Percentiles rank a stretch among this genome's conserved stretches.
Conservation (phyloP, 2,329 filamentous ascomycete genomes). For the Pseudogymnoascus sp. region DNA sequence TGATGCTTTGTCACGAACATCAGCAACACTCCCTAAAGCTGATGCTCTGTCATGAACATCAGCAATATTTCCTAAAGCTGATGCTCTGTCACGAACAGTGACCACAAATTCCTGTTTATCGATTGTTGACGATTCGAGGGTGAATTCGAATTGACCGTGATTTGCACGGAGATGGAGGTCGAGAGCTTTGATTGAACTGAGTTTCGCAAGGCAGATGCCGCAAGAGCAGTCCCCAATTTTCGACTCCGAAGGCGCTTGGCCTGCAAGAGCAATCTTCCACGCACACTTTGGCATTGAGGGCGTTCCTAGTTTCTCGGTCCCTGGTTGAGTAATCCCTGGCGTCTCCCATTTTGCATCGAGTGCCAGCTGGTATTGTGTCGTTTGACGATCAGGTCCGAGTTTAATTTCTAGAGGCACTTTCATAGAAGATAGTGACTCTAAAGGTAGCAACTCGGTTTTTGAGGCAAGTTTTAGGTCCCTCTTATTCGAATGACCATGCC, state of each 20-base stretch:
- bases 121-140: neutral
- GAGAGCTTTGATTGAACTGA: neutral
- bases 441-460: neutral
- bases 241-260: neutral
- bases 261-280: neutral
- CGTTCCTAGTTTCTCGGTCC: neutral
- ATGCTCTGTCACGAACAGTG: neutral
- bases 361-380: neutral
- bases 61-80: too few relatives aligned
- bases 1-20: too few relatives aligned
- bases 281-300: neutral
- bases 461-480: neutral
- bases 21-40: too few relatives aligned
- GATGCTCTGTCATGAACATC: too few relatives aligned
- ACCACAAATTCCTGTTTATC: neutral
- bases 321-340: neutral
- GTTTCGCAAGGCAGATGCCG: neutral
- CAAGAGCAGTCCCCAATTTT: neutral
- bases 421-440: neutral
- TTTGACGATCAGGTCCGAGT: neutral
- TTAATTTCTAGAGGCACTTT: neutral
- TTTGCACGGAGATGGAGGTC: neutral
- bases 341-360: neutral
- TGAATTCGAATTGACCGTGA: neutral
- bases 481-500: neutral